Conservation (phyloP, 306 rosid genomes). For the Dalbergia cochinchinensis region DNA sequence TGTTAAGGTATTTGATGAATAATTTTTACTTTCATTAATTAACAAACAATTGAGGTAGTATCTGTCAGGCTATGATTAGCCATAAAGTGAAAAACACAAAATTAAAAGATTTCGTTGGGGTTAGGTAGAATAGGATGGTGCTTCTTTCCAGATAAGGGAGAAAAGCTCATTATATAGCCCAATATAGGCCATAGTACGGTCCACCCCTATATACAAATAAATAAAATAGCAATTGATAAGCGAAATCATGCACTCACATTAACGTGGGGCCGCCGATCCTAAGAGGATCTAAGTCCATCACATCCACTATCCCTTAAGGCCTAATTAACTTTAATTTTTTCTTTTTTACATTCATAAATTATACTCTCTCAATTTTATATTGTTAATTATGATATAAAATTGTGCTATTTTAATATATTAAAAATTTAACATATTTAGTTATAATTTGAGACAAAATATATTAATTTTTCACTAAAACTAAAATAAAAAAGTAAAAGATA, state of each 20-base stretch:
- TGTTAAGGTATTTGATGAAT: conserved; percentile 32
- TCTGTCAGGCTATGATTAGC: conserved; percentile 51
- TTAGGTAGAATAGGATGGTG: conserved; percentile 52
- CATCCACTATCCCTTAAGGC: background rate
- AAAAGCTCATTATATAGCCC: conserved; percentile 38
- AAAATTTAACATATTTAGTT: no score
- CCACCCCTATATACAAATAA: conserved; percentile 40
- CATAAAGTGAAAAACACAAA: conserved; percentile 47
- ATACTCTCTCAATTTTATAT: no score
- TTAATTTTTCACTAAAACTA: no score
- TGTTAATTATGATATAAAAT: no score
- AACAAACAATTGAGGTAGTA: conserved; percentile 23
- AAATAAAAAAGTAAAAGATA: no score
- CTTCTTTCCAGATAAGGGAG: conserved; percentile 21
- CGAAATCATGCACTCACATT: conserved; percentile 41
- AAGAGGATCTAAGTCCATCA: conserved; percentile 39
- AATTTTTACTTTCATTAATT: background rate
- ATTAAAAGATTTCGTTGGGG: conserved; percentile 59
- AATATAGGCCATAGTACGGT: conserved; percentile 48
- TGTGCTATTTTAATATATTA: no score
- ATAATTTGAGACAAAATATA: no score
- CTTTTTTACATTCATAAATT: no score
- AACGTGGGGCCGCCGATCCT: conserved; percentile 50
- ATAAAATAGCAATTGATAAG: background rate
- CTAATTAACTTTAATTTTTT: background rate